Conservation (phyloP, 768 basidiomycete genomes). For the Russula olivacea region DNA sequence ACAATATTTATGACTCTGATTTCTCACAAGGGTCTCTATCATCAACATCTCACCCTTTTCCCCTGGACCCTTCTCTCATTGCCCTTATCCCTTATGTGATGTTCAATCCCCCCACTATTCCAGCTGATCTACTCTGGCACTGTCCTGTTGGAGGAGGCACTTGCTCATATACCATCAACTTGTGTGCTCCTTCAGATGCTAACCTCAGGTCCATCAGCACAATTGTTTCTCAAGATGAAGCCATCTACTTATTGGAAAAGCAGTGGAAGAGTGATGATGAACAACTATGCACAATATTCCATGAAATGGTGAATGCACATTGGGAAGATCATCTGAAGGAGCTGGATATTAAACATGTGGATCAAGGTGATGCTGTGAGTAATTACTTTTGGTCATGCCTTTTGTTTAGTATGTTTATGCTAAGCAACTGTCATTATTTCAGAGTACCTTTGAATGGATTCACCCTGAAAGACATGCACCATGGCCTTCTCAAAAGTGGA, state of each 20-base stretch:
- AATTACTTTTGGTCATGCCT: neutral
- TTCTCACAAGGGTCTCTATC: slow-evolving; percentile 50
- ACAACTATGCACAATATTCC: slow-evolving; percentile 12
- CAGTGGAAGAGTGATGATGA: slow-evolving; percentile 15
- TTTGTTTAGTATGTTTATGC: neutral
- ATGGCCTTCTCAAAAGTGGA: slow-evolving; percentile 5
- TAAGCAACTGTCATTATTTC: neutral
- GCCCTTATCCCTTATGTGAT: slow-evolving; percentile 36
- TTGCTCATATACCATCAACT: slow-evolving; percentile 44
- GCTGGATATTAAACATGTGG: slow-evolving; percentile 22
- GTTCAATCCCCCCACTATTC: slow-evolving; percentile 37
- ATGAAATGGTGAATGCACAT: slow-evolving; percentile 29
- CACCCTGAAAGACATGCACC: slow-evolving; percentile 9
- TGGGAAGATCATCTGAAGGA: slow-evolving; percentile 25
- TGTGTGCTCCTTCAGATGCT: slow-evolving; percentile 38
- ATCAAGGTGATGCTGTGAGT: slow-evolving; percentile 2
- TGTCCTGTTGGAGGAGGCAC: slow-evolving; percentile 37
- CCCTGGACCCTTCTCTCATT: slow-evolving; percentile 24
- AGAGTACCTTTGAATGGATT: slow-evolving; percentile 17
- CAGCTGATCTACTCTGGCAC: slow-evolving; percentile 44
- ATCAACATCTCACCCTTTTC: slow-evolving; percentile 31
- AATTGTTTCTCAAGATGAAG: neutral
- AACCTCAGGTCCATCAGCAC: slow-evolving; percentile 28
- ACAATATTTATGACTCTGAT: slow-evolving; percentile 45
- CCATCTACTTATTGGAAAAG: neutral